Evolutionary conservation across 177 flowering plant genomes (phyloP).

Genomic region (Telopea speciosissima): DNA sequence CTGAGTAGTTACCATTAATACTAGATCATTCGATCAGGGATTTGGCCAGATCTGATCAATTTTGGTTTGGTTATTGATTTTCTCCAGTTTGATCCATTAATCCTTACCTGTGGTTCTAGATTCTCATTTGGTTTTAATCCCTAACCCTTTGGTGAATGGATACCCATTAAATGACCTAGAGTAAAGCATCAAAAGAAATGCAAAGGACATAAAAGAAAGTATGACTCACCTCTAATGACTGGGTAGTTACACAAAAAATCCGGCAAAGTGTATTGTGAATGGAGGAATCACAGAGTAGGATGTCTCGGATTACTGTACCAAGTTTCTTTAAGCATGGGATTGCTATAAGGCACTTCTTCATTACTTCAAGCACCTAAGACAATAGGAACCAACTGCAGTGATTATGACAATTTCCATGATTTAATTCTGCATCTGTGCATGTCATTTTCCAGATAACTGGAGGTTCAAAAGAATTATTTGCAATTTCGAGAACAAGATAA

Average conservation of each 20-base stretch:
- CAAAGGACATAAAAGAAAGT: conserved; percentile 1
- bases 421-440: not conserved
- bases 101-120: no score
- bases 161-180: not conserved
- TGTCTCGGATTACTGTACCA: conserved; percentile 41
- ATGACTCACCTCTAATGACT: conserved; percentile 59
- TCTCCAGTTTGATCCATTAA: no score
- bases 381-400: not conserved
- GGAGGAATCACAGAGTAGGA: conserved; percentile 69
- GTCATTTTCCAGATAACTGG: no score
- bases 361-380: conserved; percentile 68
- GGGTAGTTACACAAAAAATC: conserved; percentile 55
- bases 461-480: no score
- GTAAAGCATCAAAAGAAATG: conserved; percentile 2
- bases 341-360: conserved; percentile 55
- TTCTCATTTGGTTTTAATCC: no score
- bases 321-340: conserved; percentile 36
- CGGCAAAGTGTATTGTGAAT: conserved; percentile 65
- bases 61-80: no score
- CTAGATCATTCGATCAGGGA: no score
- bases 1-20: no score
- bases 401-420: not conserved
- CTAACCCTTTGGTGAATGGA: no score
- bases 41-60: no score
- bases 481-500: no score